Evolutionary conservation across 1,139 yeast species (phyloP), one percentile per base, ranked within the genome.

Genomic region (Yamadazyma spencermartinsiae): DNA sequence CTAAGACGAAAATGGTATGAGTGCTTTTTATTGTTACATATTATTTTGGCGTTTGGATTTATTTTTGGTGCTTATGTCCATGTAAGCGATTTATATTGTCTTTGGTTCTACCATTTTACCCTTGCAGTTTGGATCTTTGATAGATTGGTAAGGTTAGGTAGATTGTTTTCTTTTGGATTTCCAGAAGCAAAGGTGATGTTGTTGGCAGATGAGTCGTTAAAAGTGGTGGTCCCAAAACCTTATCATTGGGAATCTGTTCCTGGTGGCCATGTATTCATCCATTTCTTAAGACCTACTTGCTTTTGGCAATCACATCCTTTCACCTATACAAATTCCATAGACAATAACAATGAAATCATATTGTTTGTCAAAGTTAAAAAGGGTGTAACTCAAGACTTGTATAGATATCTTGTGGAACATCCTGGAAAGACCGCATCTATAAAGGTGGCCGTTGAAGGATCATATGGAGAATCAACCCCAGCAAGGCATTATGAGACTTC

Each of bases 271-370:
- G 80, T 79, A 0, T 83, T 70, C 50, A 60, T 83, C 35, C 80
- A 82, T 52, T 73, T 81, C 40, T 55, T 76, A 33, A 59, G 68
- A 31, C 69, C 79, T 31, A 54, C 72, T 45, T 74, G 76, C 38
- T 82, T 82, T 46, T 85, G 80, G 80, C 88, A 83, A 54, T 76
- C 84, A 0, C 90, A 83, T 55, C 90, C 90, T 0, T 83, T 83
- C 51, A 79, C 88, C 3, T 58, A 58, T 39, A 55, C 61, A 8
- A 35, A 18, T 3, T 67, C 72, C 3, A 13, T 37, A 13, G 41
- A 42, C 3, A 68, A 70, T 39, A 71, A 66, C 31, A 40, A 48
- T 25, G 54, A 56, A 36, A 61, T 68, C 18, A 51, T 62, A 6
- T 52, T 68, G 41, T 65, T 59, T 52, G 47, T 63, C 30, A 68